Evolutionary conservation across 495 filamentous ascomycete genomes (phyloP), one percentile per base, ranked within the genome.

Genomic region (Letharia columbiana): DNA sequence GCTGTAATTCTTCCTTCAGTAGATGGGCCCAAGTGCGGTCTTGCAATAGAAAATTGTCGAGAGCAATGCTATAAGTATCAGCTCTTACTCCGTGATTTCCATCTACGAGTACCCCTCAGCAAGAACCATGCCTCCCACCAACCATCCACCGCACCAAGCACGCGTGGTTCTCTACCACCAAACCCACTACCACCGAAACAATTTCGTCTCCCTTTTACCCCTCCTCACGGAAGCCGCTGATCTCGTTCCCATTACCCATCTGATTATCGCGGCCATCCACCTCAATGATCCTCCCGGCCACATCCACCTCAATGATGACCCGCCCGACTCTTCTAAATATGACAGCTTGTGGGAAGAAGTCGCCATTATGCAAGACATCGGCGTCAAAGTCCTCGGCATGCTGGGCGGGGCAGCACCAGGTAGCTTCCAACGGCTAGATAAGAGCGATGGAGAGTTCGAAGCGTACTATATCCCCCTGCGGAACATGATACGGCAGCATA

Each of bases 231-330:
- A 84, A 66, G 73, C 77, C 56, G 39, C 44, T 2, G 37, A 67
- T 5, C 23, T 50, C 17, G n/a, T 70, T 23, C 65, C 65, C 17
- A 75, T 87, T 61, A 91, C 90, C 0, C 90, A 94, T 71, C 69
- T 92, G 44, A 91, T 91, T 65, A 71, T 95, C 56, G 90, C 89
- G 11, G 89, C 91, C 4, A 84, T 95, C 62, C 91, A 94, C 73
- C 77, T 94, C 73, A 92, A 93, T 71, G 81, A 82, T 59, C 72
- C 79, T 0, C 57, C 68, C 28, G 77, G 76, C 18, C 73, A 81
- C 61, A 81, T 92, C 67, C 89, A 86, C 2, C 83, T 92, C 56
- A 95, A 95, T 71, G 85, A 95, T 77, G 86, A 91, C 69, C 80
- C 80, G 4, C 86, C 85, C 2, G 75, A 80, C 0, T 75, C 84